Base-by-base conservation (phyloP, 192 early-diverging fungal genomes). In the Coemansia sp. region DNA sequence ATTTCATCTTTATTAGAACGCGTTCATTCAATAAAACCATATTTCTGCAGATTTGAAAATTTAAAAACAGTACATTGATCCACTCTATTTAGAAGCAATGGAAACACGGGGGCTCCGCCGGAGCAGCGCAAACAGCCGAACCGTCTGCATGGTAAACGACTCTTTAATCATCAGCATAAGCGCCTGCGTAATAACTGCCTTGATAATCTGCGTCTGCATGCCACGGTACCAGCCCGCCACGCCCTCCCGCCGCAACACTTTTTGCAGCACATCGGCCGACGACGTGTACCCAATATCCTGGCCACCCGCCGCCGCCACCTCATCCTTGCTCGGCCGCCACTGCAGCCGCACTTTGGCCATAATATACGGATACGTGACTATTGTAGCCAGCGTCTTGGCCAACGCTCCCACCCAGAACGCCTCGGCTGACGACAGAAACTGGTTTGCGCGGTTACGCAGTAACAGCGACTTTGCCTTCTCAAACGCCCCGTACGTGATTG, bases 131-230 rank as follows among this genome's bases (percentile, higher is more conserved):
- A 82, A 82, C 17, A 68, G 38, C 1, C 73, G 67, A 19, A 64
- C 43, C 17, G 73, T 68, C 71, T 77, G 80, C 50, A 68, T 26
- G 17, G 87, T 88, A 60, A 96, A 86, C 71, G 94, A 88, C 71
- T 99, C 97, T 75, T 96, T 98, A 80, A 91, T 88, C 80, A 95
- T 91, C 71, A 99, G 96, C 55, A 99, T 80, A 62, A 99, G 84
- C n/a, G 97, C 95, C 73, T 99, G 97, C 7, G 93, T 93, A 58
- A 99, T 82, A n/a, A 99, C 97, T n/a, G 95, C 97, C 85, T 99
- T 99, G 69, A 89, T 84, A 63, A 99, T 96, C 83, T 99, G 97
- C 9, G 95, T 87, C 80, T 91, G 87, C 92, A 99, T 95, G 31
- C 97, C 97, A 89, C 93, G 52, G 65, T 80, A 99, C 93, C 91